Conservation (phyloP, 257 asterid genomes). For the Ligustrum vulgare region DNA sequence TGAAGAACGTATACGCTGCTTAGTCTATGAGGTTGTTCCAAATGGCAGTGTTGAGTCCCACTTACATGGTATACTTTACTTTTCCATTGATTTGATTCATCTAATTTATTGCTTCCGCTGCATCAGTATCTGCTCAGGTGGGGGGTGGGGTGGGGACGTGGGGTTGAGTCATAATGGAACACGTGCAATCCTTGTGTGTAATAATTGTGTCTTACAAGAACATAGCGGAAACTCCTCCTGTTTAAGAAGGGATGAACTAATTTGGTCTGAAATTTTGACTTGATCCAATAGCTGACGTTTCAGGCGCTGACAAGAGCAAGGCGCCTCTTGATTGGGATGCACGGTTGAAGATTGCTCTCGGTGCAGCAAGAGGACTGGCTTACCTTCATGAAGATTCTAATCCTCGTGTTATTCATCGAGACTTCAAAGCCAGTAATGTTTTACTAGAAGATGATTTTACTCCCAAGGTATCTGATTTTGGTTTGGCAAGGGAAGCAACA, state of each 20-base stretch:
- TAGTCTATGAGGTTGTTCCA: slow-evolving; percentile 85
- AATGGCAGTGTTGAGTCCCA: slow-evolving; percentile 99
- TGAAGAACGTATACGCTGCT: slow-evolving; percentile 72
- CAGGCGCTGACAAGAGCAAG: slow-evolving; percentile 65
- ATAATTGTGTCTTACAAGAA: neutral
- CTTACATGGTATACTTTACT: slow-evolving; percentile 66
- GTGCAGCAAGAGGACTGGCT: slow-evolving; percentile 97
- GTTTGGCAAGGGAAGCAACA: slow-evolving; percentile 95
- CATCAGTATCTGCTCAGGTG: neutral
- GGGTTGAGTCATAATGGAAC: too few species aligned
- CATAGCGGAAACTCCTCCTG: neutral
- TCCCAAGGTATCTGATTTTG: slow-evolving; percentile 97
- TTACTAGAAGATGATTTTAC: slow-evolving; percentile 85
- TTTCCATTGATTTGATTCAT: slow-evolving; percentile 8
- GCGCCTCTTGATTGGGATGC: slow-evolving; percentile 96
- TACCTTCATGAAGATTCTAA: slow-evolving; percentile 97
- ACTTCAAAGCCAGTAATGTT: slow-evolving; percentile 93
- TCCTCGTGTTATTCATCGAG: slow-evolving; percentile 98
- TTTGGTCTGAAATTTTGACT: slow-evolving; percentile 6
- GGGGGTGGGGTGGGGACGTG: too few species aligned
- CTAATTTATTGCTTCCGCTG: slow-evolving; percentile 5
- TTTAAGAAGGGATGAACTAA: neutral
- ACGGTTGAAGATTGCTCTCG: slow-evolving; percentile 88
- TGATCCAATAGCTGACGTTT: slow-evolving; percentile 27
- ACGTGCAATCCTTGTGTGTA: too few species aligned